Evolutionary conservation across 83 land plant genomes (phyloP), one percentile per base, ranked within the genome.

Genomic region (Thuja plicata): DNA sequence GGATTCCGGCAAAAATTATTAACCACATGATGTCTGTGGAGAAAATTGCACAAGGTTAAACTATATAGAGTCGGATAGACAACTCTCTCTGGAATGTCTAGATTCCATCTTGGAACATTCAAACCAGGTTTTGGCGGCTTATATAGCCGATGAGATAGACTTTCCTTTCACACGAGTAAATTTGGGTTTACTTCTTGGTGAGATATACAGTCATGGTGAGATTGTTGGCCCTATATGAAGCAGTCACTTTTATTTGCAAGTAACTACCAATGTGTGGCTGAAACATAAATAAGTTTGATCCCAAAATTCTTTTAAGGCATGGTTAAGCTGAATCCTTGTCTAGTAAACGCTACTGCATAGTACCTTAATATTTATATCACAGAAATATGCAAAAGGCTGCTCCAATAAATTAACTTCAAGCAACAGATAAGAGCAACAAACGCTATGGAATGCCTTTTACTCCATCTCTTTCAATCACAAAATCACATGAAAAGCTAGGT

Each of bases 401-500:
- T 84, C 8, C 13, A 48, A 84, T 81, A 50, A 43, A 84, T 46
- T 48, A n/a, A 6, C 37, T 84, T 27, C 35, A 84, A 84, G 54
- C 54, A 48, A 48, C 55, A 84, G 86, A 84, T 12, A 83, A 27
- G 11, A 83, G 19, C 32, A 45, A 10, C 15, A 48, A 32, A 30
- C 11, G 15, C 32, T 48, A 84, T 48, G 55, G 45, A 84, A 48
- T 48, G 54, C 97, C 97, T 82, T 89, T 89, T 41, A 96, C 91
- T 62, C 96, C 96, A 84, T 92, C 94, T 89, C 87, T 91, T 10
- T 8, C 50, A 70, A 97, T 94, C 74, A 87, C 92, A 88, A 94
- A 96, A 66, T 96, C 97, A 86, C 95, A 92, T 11, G 94, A 91
- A 57, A 45, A 57, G 41, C 54, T 24, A 1, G 96, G 95, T 92